Percentiles rank a stretch among this genome's conserved stretches.
These are phyloP conservation scores for Dryadomyces quercus-mongolicae DNA, from an alignment of 2,329 filamentous ascomycete genomes.

Conservation along the genomic window DNA sequence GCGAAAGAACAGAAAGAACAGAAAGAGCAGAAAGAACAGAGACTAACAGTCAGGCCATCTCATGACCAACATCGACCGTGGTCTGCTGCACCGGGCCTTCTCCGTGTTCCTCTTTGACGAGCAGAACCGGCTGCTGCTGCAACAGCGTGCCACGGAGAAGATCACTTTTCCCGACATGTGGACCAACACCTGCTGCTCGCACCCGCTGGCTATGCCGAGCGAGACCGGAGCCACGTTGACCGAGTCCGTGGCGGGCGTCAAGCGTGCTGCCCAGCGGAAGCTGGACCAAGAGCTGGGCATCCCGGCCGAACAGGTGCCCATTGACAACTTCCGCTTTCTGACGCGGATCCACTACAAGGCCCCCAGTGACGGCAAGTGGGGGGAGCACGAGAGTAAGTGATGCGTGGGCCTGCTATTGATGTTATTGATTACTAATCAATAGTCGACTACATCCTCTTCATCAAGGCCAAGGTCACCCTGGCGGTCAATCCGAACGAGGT, in stretches of 20 bases:
- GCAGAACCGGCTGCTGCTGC: conserved; percentile 81
- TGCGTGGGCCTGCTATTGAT: neutral
- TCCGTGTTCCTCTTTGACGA: conserved; percentile 97
- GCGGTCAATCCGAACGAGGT: conserved; percentile 80
- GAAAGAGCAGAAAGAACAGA: neutral
- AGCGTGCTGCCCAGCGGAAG: conserved; percentile 86
- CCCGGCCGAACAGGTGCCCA: conserved; percentile 72
- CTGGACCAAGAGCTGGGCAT: conserved; percentile 93
- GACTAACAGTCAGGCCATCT: conserved; percentile 58
- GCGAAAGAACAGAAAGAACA: neutral
- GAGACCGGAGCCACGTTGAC: conserved; percentile 79
- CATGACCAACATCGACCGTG: conserved; percentile 97
- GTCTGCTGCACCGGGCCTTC: conserved; percentile 91
- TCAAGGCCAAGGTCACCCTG: conserved; percentile 83
- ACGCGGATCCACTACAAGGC: conserved; percentile 98
- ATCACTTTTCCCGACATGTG: conserved; percentile 99
- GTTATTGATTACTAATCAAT: neutral
- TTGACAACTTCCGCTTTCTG: conserved; percentile 86
- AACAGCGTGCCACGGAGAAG: conserved; percentile 92
- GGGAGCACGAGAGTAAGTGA: conserved; percentile 80
- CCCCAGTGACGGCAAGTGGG: conserved; percentile 94
- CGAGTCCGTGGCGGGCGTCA: conserved; percentile 73
- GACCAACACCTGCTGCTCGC: conserved; percentile 99
- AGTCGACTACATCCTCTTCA: conserved; percentile 99
- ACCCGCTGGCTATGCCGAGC: conserved; percentile 80